A percentile compares a stretch with the other conserved stretches of the same genome.
Evolutionary conservation across 192 early-diverging fungal species (phyloP).

Genomic region (Backusella parvicylindrica): DNA sequence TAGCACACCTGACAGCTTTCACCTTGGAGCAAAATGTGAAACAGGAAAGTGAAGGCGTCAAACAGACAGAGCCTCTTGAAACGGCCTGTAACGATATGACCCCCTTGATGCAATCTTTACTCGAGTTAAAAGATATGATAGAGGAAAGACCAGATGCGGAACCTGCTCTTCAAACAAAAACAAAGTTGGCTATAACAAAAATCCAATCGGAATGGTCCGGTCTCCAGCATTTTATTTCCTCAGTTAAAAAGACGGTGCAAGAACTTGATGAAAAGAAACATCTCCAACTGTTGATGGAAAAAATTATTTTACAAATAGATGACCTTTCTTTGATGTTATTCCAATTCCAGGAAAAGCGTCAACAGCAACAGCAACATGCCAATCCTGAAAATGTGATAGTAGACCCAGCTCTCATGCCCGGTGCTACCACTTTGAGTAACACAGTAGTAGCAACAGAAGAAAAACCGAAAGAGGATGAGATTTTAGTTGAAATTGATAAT

Average conservation of each 20-base stretch:
- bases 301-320: slow-evolving; percentile 40
- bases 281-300: slow-evolving; percentile 36
- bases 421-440: neutral
- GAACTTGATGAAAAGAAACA: slow-evolving; percentile 34
- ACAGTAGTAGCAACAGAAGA: neutral
- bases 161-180: neutral
- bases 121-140: slow-evolving; percentile 35
- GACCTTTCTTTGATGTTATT: slow-evolving; percentile 42
- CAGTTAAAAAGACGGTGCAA: slow-evolving; percentile 45
- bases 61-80: slow-evolving; percentile 35
- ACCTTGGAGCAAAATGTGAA: slow-evolving; percentile 49
- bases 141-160: slow-evolving; percentile 9
- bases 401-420: neutral
- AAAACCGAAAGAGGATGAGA: slow-evolving; percentile 30
- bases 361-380: neutral
- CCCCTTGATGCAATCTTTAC: slow-evolving; percentile 40
- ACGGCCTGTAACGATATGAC: slow-evolving; percentile 40
- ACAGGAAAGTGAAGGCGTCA: slow-evolving; percentile 33
- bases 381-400: neutral
- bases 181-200: slow-evolving; percentile 28
- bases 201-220: slow-evolving; percentile 55
- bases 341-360: slow-evolving; percentile 40
- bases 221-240: slow-evolving; percentile 50
- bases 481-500: slow-evolving; percentile 46
- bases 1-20: slow-evolving; percentile 50